Evolutionary conservation across 352 stramenopile genomes (phyloP).

Genomic region (Phytophthora fragariaefolia): DNA sequence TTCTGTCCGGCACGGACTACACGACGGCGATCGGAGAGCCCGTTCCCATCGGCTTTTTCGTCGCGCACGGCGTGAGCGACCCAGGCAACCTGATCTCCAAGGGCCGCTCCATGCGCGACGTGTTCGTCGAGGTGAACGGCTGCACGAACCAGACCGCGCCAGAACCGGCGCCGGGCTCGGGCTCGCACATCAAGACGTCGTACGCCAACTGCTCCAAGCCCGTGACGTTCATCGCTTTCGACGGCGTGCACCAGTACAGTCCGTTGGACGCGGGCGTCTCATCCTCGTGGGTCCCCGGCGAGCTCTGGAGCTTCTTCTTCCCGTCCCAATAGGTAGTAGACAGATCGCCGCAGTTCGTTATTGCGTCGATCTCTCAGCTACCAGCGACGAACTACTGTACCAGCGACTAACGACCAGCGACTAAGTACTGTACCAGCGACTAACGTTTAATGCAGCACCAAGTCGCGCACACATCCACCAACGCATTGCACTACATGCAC

Average conservation of each 20-base stretch:
- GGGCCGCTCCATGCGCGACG: constrained; percentile 31
- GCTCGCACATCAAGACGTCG: constrained; percentile 44
- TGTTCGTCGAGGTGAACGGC: constrained; percentile 40
- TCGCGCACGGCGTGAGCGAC: constrained; percentile 40
- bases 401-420: no score
- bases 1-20: constrained; percentile 31
- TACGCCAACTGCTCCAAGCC: constrained; percentile 43
- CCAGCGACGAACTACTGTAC: no score
- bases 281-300: constrained; percentile 29
- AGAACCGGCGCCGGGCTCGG: constrained; percentile 27
- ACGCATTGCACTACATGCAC: no score
- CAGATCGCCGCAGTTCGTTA: no score
- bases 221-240: constrained; percentile 38
- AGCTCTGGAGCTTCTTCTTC: constrained; percentile 44
- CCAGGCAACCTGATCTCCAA: constrained; percentile 32
- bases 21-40: constrained; percentile 31
- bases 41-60: constrained; percentile 29
- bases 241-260: constrained; percentile 41
- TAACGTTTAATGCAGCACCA: no score
- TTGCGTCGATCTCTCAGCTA: no score
- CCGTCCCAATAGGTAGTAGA: no score
- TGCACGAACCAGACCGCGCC: constrained; percentile 34
- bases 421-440: no score
- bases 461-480: no score
- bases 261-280: constrained; percentile 29